These are phyloP conservation scores for Hypericum perforatum DNA, from an alignment of 345 rosid species.

Conservation along the genomic window DNA sequence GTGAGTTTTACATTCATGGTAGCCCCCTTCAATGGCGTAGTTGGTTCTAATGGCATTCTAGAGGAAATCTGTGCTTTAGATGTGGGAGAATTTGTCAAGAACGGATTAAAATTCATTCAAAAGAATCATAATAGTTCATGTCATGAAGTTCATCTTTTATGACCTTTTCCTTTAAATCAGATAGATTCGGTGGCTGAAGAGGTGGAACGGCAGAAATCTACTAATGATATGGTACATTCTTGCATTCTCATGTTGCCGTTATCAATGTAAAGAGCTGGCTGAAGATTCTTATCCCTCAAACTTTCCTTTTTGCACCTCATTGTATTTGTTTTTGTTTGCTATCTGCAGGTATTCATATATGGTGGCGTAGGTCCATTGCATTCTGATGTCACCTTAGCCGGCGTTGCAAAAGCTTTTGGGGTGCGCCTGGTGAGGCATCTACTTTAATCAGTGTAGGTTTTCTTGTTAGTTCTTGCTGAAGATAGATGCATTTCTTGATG, in stretches of 20 bases:
- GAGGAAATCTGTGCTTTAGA: too few species aligned
- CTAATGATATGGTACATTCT: conserved; percentile 65
- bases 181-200: conserved; percentile 96
- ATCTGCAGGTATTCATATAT: conserved; percentile 60
- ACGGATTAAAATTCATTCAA: too few species aligned
- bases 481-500: conserved; percentile 4
- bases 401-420: conserved; percentile 97
- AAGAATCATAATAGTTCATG: neutral
- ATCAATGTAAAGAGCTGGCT: conserved; percentile 7
- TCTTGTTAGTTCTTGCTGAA: conserved; percentile 1
- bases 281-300: neutral
- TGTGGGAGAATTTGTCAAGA: too few species aligned
- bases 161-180: conserved; percentile 27
- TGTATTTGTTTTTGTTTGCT: conserved; percentile 9
- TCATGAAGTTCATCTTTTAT: conserved; percentile 15
- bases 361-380: conserved; percentile 97
- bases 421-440: conserved; percentile 60
- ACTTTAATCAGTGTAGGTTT: too few species aligned
- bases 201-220: conserved; percentile 62
- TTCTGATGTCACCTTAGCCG: conserved; percentile 83
- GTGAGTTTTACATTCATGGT: conserved; percentile 43
- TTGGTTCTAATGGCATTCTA: neutral
- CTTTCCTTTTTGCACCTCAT: conserved; percentile 4
- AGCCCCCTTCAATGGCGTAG: neutral
- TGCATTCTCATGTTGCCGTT: conserved; percentile 4